Evolutionary conservation across 2,329 filamentous ascomycete species (phyloP), one percentile per base, ranked within the genome.

Genomic region (Camillea tinctor): DNA sequence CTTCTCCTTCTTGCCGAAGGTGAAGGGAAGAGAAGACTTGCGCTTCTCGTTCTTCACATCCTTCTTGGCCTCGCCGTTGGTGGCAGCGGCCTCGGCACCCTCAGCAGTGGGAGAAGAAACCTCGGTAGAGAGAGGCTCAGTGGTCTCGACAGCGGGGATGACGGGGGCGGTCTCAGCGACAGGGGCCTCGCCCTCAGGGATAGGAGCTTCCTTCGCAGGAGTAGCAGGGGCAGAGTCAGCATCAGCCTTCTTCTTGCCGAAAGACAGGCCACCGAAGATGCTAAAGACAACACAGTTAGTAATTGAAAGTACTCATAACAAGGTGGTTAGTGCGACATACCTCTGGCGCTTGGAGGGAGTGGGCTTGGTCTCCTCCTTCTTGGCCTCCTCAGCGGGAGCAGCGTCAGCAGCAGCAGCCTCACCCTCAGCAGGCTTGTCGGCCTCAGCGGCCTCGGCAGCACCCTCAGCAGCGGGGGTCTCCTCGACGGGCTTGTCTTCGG

Each of bases 1-100:
- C 77, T 84, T 84, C 75, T 90, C 88, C 83, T 94, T 94, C 84
- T 92, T 90, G 77, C 91, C 87, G 72, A 87, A 88, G 70, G 86
- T 87, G 78, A 96, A 96, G 54, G 83, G 83, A 8, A 86, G 76
- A 71, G 93, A 88, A 67, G 91, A 95, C 77, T 88, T 87, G 76
- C 92, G 91, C 90, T 96, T 96, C 77, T 86, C 83, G 53, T 76
- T 76, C 87, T 92, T 93, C 68, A 82, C 74, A 64, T 85, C 84
- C 77, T 86, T 86, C 76, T 85, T 85, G 58, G 78, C 67, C 77
- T 88, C 86, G 61, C 79, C 80, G 55, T 80, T 81, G 67, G 77
- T 77, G 61, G 76, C 77, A 61, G 75, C 67, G 61, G 65, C 72
- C 68, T 85, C 82, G 3, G 78, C 75, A 21, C 76, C 76, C 74